Evolutionary conservation across 495 filamentous ascomycete species (phyloP).

Genomic region (Hypoxylon rickii): DNA sequence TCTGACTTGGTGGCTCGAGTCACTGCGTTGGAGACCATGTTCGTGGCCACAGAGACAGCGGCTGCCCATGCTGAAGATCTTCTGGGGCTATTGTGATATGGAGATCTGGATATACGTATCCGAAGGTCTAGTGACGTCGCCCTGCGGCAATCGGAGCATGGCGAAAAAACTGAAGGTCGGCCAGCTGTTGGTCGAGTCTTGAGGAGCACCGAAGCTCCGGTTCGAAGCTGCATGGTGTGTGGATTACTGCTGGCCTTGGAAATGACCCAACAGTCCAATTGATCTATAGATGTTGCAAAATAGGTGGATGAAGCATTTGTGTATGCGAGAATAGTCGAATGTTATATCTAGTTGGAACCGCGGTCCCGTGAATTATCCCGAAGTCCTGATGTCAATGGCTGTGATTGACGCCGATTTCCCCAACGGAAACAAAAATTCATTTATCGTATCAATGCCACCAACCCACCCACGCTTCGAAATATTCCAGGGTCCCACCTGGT

Average conservation of each 20-base stretch:
- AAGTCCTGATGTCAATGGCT: too few relatives aligned
- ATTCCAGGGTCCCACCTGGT: too few relatives aligned
- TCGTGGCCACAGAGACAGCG: conserved; percentile 78
- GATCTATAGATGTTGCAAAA: conserved; percentile 9
- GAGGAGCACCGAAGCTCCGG: conserved; percentile 43
- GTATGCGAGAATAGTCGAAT: neutral
- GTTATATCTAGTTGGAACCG: too few relatives aligned
- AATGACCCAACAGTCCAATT: conserved; percentile 34
- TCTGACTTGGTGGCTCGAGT: conserved; percentile 59
- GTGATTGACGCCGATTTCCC: too few relatives aligned
- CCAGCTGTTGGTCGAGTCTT: conserved; percentile 30
- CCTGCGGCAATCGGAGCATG: conserved; percentile 45
- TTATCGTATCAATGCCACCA: too few relatives aligned
- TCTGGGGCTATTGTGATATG: conserved; percentile 45
- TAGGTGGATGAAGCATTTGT: conserved; percentile 25
- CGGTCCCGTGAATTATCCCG: too few relatives aligned
- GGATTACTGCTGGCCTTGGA: conserved; percentile 22
- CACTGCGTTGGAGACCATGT: conserved; percentile 72
- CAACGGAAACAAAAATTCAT: too few relatives aligned
- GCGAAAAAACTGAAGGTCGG: conserved; percentile 31
- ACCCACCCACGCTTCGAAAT: too few relatives aligned
- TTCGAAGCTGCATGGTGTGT: conserved; percentile 47
- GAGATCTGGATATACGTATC: conserved; percentile 40
- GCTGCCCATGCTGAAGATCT: conserved; percentile 51
- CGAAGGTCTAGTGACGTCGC: conserved; percentile 37